Percentiles rank a stretch among this genome's conserved stretches.
Evolutionary conservation across 257 asterid species (phyloP).

Genomic region (Primulina eburnea): DNA sequence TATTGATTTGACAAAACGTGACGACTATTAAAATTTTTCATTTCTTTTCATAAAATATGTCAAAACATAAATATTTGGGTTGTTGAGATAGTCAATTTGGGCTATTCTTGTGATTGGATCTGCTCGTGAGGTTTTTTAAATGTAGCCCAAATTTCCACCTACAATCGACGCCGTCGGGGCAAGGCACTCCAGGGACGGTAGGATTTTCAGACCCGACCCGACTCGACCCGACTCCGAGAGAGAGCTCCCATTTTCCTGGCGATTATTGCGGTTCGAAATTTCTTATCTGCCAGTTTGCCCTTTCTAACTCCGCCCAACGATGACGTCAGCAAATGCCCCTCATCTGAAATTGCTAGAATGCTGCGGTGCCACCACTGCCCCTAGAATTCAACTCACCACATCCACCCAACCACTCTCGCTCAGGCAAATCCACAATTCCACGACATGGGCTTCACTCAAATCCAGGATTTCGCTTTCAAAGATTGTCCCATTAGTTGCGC

Average conservation of each 20-base stretch:
- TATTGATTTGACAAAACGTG: no score
- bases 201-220: no score
- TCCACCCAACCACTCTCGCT: slow-evolving; percentile 27
- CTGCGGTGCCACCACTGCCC: slow-evolving; percentile 28
- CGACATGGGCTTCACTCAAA: slow-evolving; percentile 32
- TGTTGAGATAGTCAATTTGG: no score
- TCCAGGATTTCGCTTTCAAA: slow-evolving; percentile 27
- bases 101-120: no score
- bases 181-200: no score
- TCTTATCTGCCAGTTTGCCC: slow-evolving; percentile 15
- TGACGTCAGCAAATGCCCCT: slow-evolving; percentile 36
- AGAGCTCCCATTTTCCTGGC: background rate
- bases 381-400: slow-evolving; percentile 24
- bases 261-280: slow-evolving; percentile 4
- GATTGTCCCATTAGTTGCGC: slow-evolving; percentile 34
- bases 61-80: no score
- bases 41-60: no score
- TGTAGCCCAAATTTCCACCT: no score
- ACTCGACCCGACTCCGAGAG: background rate
- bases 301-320: background rate
- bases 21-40: no score
- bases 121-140: no score
- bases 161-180: no score
- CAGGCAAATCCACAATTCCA: slow-evolving; percentile 22
- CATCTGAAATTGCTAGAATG: slow-evolving; percentile 38